These are phyloP conservation scores for Lipomyces spencermartinsiae DNA, from an alignment of 805 yeast genomes.

Conservation along the genomic window DNA sequence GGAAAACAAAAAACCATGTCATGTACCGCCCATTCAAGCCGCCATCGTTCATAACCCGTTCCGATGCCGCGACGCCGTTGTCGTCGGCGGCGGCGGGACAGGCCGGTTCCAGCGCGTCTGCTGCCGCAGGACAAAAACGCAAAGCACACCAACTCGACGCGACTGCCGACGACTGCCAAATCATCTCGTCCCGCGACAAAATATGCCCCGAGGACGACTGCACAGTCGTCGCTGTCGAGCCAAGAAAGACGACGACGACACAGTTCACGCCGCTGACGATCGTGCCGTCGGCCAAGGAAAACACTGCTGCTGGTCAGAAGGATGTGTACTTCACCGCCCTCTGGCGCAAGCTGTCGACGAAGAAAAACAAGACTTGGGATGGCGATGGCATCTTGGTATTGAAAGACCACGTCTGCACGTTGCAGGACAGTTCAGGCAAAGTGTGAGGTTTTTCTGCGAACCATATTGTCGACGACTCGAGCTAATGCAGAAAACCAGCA, in stretches of 20 bases:
- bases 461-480: background rate
- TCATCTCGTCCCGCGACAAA: background rate
- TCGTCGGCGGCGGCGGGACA: no score
- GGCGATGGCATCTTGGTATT: constrained; percentile 77
- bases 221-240: background rate
- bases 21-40: constrained; percentile 30
- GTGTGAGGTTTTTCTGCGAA: background rate
- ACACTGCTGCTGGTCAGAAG: background rate
- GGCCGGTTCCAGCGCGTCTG: no score
- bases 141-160: background rate
- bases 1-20: background rate
- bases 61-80: background rate
- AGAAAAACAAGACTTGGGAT: constrained; percentile 92
- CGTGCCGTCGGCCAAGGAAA: constrained; percentile 11
- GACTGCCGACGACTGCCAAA: background rate
- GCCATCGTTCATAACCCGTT: constrained; percentile 22
- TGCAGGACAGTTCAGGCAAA: constrained; percentile 42
- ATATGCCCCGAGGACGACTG: constrained; percentile 11
- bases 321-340: constrained; percentile 49
- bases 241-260: background rate
- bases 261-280: background rate
- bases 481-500: background rate
- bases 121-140: no score
- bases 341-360: constrained; percentile 73
- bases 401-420: constrained; percentile 38